These are phyloP conservation scores for Cantharellus cinnabarinus DNA, from an alignment of 768 basidiomycete genomes.

Conservation along the genomic window DNA sequence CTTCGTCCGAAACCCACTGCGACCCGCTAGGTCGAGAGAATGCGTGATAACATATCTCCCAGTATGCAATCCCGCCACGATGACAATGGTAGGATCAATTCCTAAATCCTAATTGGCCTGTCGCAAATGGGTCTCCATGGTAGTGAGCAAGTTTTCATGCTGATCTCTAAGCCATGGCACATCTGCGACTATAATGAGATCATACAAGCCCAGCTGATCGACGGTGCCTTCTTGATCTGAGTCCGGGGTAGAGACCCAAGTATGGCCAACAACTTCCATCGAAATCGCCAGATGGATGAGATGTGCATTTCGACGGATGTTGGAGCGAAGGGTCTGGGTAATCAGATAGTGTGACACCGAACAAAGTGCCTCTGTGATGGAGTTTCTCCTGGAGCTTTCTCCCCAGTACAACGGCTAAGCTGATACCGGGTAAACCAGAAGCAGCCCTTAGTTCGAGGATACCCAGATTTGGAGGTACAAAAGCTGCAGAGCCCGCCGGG, in stretches of 20 bases:
- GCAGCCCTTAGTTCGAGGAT: slow-evolving; percentile 6
- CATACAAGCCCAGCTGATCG: not conserved
- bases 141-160: slow-evolving; percentile 1
- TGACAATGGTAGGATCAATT: not conserved
- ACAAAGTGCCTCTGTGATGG: too few species aligned
- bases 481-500: not conserved
- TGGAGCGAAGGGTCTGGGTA: slow-evolving; percentile 3
- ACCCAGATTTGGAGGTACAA: not conserved
- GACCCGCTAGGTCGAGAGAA: slow-evolving; percentile 2
- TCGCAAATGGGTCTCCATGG: not conserved
- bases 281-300: not conserved
- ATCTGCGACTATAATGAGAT: slow-evolving; percentile 5
- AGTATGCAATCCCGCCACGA: slow-evolving; percentile 7
- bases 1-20: not conserved
- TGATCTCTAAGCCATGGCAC: slow-evolving; percentile 4
- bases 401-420: not conserved
- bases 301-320: slow-evolving; percentile 3
- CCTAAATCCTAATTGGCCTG: too few species aligned
- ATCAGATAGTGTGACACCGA: slow-evolving; percentile 4
- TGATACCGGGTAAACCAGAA: slow-evolving; percentile 5
- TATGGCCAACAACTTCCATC: slow-evolving; percentile 4
- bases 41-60: not conserved
- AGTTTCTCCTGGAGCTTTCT: not conserved
- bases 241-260: not conserved
- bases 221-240: not conserved